A percentile compares a stretch with the other conserved stretches of the same genome.
Evolutionary conservation across 306 rosid species (phyloP).

Genomic region (Quercus aquifolioides): DNA sequence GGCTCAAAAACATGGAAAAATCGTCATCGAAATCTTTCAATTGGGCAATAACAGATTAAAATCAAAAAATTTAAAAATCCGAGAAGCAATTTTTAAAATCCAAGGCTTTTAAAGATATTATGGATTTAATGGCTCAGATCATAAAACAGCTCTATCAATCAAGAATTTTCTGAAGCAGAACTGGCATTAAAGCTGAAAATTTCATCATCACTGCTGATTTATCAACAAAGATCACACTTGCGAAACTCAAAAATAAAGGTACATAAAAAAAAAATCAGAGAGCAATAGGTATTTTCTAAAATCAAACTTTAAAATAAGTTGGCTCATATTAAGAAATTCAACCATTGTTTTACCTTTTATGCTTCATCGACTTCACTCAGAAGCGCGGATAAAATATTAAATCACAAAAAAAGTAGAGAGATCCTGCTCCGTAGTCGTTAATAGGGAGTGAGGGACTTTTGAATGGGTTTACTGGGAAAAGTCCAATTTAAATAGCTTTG

Average conservation of each 20-base stretch:
- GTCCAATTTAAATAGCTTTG: not conserved
- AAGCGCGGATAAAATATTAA: conserved; percentile 51
- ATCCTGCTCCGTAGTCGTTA: no score
- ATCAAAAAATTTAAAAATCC: not conserved
- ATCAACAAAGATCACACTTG: no score
- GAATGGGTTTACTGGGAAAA: not conserved
- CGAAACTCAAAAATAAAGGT: no score
- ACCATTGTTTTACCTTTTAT: conserved; percentile 33
- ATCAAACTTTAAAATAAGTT: not conserved
- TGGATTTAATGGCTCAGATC: conserved; percentile 48
- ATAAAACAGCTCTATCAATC: conserved; percentile 76
- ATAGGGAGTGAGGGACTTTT: no score
- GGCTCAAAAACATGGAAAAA: not conserved
- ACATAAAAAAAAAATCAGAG: no score
- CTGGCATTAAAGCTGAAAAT: conserved; percentile 82
- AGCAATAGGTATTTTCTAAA: no score
- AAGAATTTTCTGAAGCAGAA: conserved; percentile 87
- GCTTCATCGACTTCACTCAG: conserved; percentile 33
- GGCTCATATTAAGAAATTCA: conserved; percentile 93
- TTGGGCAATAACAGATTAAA: not conserved
- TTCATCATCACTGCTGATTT: conserved; percentile 53
- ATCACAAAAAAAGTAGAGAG: conserved; percentile 20
- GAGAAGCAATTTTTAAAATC: not conserved
- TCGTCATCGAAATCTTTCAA: not conserved
- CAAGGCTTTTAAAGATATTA: no score